Evolutionary conservation across 352 stramenopile genomes (phyloP), one percentile per base, ranked within the genome.

Genomic region (Thraustotheca clavata): DNA sequence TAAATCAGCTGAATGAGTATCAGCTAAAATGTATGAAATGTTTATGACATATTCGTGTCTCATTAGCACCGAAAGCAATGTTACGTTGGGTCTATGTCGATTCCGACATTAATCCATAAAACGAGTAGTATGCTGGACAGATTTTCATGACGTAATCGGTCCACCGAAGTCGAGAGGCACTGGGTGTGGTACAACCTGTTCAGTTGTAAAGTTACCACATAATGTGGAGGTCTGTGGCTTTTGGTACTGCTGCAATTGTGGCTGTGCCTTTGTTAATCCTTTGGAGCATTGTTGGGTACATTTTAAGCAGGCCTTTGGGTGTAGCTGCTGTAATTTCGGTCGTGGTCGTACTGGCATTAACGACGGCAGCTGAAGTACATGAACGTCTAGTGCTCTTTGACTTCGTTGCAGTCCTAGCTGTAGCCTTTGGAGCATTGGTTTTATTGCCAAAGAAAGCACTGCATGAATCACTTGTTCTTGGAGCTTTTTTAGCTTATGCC

Each of bases 201-300:
- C n/a, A n/a, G n/a, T 52, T 52, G 16, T 26, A 52, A 11, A 14
- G 31, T 52, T 9, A 31, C 38, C 16, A 43, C 38, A 31, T 14
- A 24, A 52, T 52, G 43, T 52, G 43, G 43, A 52, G 34, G 43
- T 31, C 43, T 31, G 43, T 52, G 43, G 2, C 34, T 31, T 52
- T 52, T 31, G 43, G 43, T 31, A 4, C 43, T 20, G 57, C 24
- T 27, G 40, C 38, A 7, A 22, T 65, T 4, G n/a, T 89, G 14
- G 31, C 84, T 22, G 47, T 73, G 61, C 67, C 82, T 3, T 27
- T 80, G n/a, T 67, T 89, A 39, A 49, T 71, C 34, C 43, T 87
- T 27, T 91, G 80, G 80, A 74, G 77, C 11, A 3, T 79, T 33
- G 27, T 87, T 12, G 75, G 80, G 20, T 71, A 73, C 20, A 7